Evolutionary conservation across 768 basidiomycete species (phyloP), one percentile per base, ranked within the genome.

Genomic region (Termitomyces sp.): DNA sequence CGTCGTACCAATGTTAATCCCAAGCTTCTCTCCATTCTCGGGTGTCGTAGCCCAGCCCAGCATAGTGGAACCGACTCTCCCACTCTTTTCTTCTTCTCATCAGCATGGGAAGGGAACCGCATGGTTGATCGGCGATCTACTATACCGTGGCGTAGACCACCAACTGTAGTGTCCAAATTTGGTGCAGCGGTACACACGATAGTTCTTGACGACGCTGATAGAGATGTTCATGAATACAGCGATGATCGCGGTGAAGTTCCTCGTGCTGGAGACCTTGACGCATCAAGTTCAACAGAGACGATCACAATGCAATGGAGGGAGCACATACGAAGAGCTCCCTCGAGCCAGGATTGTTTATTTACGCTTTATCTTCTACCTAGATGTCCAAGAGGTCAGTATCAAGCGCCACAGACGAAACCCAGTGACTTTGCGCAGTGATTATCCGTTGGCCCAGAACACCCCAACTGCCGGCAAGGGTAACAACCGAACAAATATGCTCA

Each of bases 1-100:
- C 40, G 12, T 32, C 39, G 28, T 40, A 32, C 39, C 22, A 32
- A 28, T 18, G 52, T n/a, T n/a, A 28, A 42, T 12, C 16, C 20
- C 3, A 18, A 28, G 53, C 53, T 55, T 55, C 53, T 55, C 53
- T 40, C 53, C 39, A 24, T 54, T 15, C 53, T 39, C 53, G 39
- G 39, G 24, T 54, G 53, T 32, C 54, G 32, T 13, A n/a, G 8
- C 54, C 22, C 54, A 55, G 16, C 24, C 53, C 54, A 55, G n/a
- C 11, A 42, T 42, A 55, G n/a, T 55, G 54, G 40, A 42, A 55
- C 40, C 28, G 5, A 28, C 28, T 28, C 28, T 28, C 28, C 4
- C 28, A 42, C 28, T 52, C 12, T 52, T 52, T 55, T 40, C 8
- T 18, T 39, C 36, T 39, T 55, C 54, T 28, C 39, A 55, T 40